A percentile compares a stretch with the other conserved stretches of the same genome.
phyloP scores from a whole-genome alignment of 441 rosid genomes.

The Syzygium malaccense region DNA sequence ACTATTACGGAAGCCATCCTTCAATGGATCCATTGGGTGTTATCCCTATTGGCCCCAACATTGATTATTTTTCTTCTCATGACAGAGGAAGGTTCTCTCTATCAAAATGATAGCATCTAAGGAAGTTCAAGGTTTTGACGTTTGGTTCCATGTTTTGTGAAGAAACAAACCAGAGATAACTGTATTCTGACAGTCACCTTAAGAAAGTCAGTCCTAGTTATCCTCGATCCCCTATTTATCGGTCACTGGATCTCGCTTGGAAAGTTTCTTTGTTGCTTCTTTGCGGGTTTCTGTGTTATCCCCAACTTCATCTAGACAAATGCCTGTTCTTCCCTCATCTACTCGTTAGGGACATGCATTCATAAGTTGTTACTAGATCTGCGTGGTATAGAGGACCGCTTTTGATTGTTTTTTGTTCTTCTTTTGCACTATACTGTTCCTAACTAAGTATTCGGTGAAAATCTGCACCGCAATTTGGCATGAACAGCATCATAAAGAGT shows the following conservation, averaged over 20 bases:
- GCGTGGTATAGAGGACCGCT: background rate
- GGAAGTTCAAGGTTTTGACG: background rate
- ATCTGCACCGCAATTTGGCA: background rate
- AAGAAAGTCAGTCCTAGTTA: background rate
- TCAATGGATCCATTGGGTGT: conserved; percentile 64
- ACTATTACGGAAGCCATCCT: conserved; percentile 86
- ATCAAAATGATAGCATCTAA: background rate
- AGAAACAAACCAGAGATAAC: background rate
- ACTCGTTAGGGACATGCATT: background rate
- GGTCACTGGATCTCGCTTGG: background rate
- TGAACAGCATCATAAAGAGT: background rate
- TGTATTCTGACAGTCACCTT: background rate
- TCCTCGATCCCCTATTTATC: background rate
- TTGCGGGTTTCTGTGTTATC: background rate
- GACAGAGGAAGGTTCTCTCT: conserved; percentile 42
- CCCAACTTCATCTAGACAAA: background rate
- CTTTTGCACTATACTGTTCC: background rate
- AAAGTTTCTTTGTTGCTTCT: background rate
- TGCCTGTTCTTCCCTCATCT: background rate
- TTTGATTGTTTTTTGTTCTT: background rate
- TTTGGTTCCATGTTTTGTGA: background rate
- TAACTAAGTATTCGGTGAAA: background rate
- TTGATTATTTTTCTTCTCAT: conserved; percentile 52
- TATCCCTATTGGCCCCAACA: conserved; percentile 61
- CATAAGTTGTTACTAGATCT: background rate